Base-by-base conservation (phyloP, 495 filamentous ascomycete species). In the Cenococcum geophilum region DNA sequence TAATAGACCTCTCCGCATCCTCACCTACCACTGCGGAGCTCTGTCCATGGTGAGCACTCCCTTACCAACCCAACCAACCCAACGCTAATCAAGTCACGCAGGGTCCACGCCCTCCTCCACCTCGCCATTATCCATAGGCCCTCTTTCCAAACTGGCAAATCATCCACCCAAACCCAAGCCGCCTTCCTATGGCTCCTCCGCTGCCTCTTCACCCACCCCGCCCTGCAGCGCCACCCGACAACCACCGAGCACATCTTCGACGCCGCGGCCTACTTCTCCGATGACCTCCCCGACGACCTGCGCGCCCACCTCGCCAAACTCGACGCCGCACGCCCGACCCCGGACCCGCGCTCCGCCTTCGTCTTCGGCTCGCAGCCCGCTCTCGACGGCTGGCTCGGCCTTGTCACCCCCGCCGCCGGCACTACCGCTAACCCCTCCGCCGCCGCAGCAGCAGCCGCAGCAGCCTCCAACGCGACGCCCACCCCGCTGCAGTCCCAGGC, bases 311-410 rank as follows among this genome's bases (percentile, higher is more conserved):
- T 73, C 40, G 45, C 56, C 16, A 63, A 60, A 45, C 20, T 62
- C 5, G 53, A 61, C 9, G 32, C 52, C 37, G 42, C 62, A 0
- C 63, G 61, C 21, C 55, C 55, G 1, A 8, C 34, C n/a, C 27
- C 45, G 14, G 68, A 72, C 32, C n/a, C 67, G 5, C 69, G 67
- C 9, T 53, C 70, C 9, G 55, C 53, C 12, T 73, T 71, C 43
- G 57, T 76, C 43, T 69, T 74, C 35, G 72, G 72, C 43, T 51
- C 48, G 12, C 14, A 55, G 11, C 55, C 54, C 4, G 0, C 49
- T 9, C 52, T 60, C 0, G 72, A 74, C 45, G 61, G 61, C 12
- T 74, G 73, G 71, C 66, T 75, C 27, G 59, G 55, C 47, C 48
- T 73, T 45, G 59, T 58, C 5, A 63, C 37, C 25, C 57, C 61